Base-by-base conservation (phyloP, 331 rosid species). In the Spiraea crenata region DNA sequence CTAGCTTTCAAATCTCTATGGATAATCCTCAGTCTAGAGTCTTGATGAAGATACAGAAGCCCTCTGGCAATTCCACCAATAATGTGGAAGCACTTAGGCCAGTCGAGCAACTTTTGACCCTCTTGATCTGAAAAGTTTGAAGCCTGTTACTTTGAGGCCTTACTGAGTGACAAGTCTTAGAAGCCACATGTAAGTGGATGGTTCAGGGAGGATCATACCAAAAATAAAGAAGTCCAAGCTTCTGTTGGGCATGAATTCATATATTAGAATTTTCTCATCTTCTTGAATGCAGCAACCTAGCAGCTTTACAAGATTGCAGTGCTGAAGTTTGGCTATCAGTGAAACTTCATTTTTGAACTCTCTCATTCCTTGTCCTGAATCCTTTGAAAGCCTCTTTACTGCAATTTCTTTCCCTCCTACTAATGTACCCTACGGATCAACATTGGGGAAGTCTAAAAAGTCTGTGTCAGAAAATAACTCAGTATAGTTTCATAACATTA, bases 321-420 rank as follows among this genome's bases (percentile, higher is more conserved):
- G 77, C 62, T 73, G 77, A 73, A 73, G 70, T 51, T 63, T 63
- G 70, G 68, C 70, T 62, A 73, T 73, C 9, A 17, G 55, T 0
- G 69, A 19, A 19, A 63, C 69, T 19, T 63, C 69, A 63, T 63
- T 63, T 40, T 63, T 63, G 40, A 63, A 63, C 69, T 63, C 69
- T 6, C 37, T 3, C 10, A 37, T 35, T 37, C 71, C 71, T 67
- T 67, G 71, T 5, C 3, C 3, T 16, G 71, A 67, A 67, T 39
- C 16, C 9, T 67, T 50, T 0, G 70, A 65, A 7, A 50, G 71
- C 48, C 37, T 67, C 47, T 39, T 31, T 37, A 20, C 41, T 45
- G 13, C 16, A 62, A 47, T 41, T 62, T 41, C 7, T 25, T 45
- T 45, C 14, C 48, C 48, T 8, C 48, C 48, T 45, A 45, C 11